Conservation (phyloP, 371 early-diverging fungal genomes). For the Cokeromyces recurvatus region DNA sequence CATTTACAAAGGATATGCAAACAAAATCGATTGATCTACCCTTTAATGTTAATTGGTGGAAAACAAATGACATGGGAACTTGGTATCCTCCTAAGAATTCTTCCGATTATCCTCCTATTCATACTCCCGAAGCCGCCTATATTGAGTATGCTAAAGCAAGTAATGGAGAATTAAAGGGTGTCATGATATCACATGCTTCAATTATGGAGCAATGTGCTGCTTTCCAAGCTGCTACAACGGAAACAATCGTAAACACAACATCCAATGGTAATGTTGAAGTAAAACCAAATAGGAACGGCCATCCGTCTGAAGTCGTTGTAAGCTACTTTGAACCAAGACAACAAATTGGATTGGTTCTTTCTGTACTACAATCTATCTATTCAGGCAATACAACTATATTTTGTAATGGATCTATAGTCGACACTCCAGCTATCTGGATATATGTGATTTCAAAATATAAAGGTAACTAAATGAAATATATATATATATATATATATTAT, state of each 20-base stretch:
- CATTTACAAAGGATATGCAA: constrained; percentile 65
- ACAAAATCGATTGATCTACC: constrained; percentile 60
- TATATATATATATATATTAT: too few relatives aligned
- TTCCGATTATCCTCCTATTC: constrained; percentile 35
- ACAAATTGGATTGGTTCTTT: constrained; percentile 72
- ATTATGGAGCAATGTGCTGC: constrained; percentile 67
- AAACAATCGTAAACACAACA: constrained; percentile 7
- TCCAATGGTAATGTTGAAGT: constrained; percentile 1
- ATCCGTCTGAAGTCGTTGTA: constrained; percentile 45
- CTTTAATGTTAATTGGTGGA: constrained; percentile 67
- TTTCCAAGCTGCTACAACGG: constrained; percentile 26
- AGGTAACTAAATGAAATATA: constrained; percentile 16
- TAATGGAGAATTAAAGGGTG: constrained; percentile 82
- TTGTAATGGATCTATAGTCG: constrained; percentile 58
- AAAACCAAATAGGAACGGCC: constrained; percentile 8
- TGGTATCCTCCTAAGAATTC: constrained; percentile 56
- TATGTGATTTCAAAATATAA: constrained; percentile 59
- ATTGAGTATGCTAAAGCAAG: constrained; percentile 82
- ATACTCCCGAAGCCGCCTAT: constrained; percentile 69
- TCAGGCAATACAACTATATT: constrained; percentile 67
- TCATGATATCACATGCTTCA: constrained; percentile 72
- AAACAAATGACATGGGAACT: constrained; percentile 67
- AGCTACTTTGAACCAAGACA: constrained; percentile 79
- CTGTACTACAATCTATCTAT: constrained; percentile 66
- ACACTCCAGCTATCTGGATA: constrained; percentile 67